Evolutionary conservation across 1,284 basidiomycete genomes (phyloP), one percentile per base, ranked within the genome.

Genomic region (Trichosporon asahii): DNA sequence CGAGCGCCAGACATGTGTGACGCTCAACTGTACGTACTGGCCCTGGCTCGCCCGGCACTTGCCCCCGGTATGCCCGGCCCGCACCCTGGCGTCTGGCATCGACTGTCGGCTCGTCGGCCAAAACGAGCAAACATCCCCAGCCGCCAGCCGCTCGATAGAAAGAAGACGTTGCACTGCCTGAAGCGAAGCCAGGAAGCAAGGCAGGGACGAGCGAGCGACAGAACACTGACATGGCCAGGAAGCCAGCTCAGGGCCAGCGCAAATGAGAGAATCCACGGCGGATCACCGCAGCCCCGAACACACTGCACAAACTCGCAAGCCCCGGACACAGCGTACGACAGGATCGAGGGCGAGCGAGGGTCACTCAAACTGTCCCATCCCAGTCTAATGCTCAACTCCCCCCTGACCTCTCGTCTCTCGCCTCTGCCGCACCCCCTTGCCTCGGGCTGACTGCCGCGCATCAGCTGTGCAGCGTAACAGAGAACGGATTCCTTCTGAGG

Each of bases 201-300:
- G 21, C 49, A 53, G 49, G 21, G 21, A 12, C 49, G 4, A 25
- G 49, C 49, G 11, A 25, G 49, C 49, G 11, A 25, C 49, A 53
- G 49, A 25, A 21, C 49, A 18, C 21, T 53, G 46, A 11, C 46
- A 53, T 53, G 3, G 21, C 8, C 46, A 23, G n/a, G 49, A 23
- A 23, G 49, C 35, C 11, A 12, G 4, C 49, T 53, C 49, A 53
- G 49, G 49, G 49, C 49, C 2, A 8, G 8, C 49, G 49, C 15
- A 25, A 25, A 53, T 53, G 49, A 53, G 49, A 53, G 23, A 53
- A 25, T 53, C 49, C 21, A 21, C 6, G 49, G 49, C 49, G n/a
- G 49, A 53, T 53, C 49, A 53, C 49, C 49, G 49, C 49, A 25
- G 49, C 49, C n/a, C 49, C 49, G 49, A 53, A 53, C 21, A n/a